A percentile compares a stretch with the other conserved stretches of the same genome.
phyloP scores from a whole-genome alignment of 2,329 filamentous ascomycete genomes.

The Botrytis galanthina region DNA sequence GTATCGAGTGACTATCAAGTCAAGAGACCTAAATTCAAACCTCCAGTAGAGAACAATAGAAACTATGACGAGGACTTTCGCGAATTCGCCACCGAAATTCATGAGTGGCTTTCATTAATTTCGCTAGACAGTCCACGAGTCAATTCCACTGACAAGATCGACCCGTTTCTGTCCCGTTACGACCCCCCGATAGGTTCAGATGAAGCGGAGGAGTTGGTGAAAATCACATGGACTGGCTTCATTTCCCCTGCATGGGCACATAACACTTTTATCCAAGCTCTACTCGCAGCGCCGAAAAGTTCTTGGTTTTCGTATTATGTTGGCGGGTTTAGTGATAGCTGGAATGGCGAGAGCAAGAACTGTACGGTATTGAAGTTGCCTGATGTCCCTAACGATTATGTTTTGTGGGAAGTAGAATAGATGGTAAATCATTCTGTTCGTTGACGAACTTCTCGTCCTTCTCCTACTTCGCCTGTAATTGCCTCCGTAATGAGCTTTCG shows the following conservation, averaged over 20 bases:
- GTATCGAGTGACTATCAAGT: constrained; percentile 36
- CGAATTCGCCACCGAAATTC: constrained; percentile 60
- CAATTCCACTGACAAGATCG: constrained; percentile 54
- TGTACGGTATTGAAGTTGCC: constrained; percentile 54
- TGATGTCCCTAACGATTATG: constrained; percentile 50
- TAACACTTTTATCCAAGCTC: constrained; percentile 45
- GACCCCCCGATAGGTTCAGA: constrained; percentile 46
- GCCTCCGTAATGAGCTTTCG: constrained; percentile 78
- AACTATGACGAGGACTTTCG: constrained; percentile 53
- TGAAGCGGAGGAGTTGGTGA: constrained; percentile 42
- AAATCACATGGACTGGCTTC: constrained; percentile 59
- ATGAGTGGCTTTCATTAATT: constrained; percentile 75
- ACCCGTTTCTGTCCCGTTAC: constrained; percentile 70
- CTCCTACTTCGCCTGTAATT: constrained; percentile 64
- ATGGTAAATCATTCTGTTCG: constrained; percentile 52
- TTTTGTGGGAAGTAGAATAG: constrained; percentile 56
- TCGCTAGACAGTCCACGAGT: constrained; percentile 65
- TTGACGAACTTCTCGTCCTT: constrained; percentile 63
- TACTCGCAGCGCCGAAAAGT: constrained; percentile 46
- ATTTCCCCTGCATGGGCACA: constrained; percentile 54
- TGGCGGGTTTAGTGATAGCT: constrained; percentile 49
- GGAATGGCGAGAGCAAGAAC: constrained; percentile 48
- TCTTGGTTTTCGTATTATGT: constrained; percentile 57
- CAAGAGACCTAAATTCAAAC: constrained; percentile 35
- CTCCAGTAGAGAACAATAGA: constrained; percentile 35